A percentile compares a stretch with the other conserved stretches of the same genome.
Evolutionary conservation across 2,329 filamentous ascomycete species (phyloP).

Genomic region (Trichoderma sp.): DNA sequence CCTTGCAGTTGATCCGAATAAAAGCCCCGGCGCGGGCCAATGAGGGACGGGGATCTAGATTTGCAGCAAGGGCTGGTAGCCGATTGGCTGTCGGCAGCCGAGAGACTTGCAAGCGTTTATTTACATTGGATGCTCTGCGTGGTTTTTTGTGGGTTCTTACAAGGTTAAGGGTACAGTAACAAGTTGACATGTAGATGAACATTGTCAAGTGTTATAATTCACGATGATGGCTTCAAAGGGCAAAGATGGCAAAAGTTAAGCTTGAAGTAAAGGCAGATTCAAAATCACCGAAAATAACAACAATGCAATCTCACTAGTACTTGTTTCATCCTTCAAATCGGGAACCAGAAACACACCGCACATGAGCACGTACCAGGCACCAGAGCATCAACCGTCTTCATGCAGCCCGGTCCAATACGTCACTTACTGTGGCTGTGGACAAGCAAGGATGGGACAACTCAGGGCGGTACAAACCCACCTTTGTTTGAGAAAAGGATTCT

Average conservation of each 20-base stretch:
- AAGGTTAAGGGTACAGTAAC: too few relatives aligned
- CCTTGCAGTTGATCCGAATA: constrained; percentile 16
- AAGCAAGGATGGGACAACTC: constrained; percentile 1
- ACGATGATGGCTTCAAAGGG: not conserved
- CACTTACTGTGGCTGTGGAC: constrained; percentile 12
- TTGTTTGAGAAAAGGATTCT: not conserved
- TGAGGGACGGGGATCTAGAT: constrained; percentile 7
- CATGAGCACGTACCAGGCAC: not conserved
- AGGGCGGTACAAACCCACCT: not conserved
- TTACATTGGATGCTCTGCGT: not conserved
- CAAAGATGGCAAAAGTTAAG: not conserved
- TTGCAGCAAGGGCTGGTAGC: constrained; percentile 8
- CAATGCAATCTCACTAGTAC: not conserved
- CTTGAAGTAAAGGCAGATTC: not conserved
- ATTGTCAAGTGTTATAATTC: not conserved
- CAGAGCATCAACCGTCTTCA: not conserved
- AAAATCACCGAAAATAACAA: not conserved
- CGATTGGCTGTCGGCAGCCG: constrained; percentile 10
- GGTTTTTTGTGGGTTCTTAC: not conserved
- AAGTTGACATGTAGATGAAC: not conserved
- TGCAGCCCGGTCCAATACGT: not conserved
- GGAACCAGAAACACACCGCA: not conserved
- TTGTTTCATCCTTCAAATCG: not conserved
- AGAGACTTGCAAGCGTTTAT: not conserved
- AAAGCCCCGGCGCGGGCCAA: constrained; percentile 1